Evolutionary conservation across 139 green algal genomes (phyloP), one percentile per base, ranked within the genome.

Genomic region (Microglena sp.): DNA sequence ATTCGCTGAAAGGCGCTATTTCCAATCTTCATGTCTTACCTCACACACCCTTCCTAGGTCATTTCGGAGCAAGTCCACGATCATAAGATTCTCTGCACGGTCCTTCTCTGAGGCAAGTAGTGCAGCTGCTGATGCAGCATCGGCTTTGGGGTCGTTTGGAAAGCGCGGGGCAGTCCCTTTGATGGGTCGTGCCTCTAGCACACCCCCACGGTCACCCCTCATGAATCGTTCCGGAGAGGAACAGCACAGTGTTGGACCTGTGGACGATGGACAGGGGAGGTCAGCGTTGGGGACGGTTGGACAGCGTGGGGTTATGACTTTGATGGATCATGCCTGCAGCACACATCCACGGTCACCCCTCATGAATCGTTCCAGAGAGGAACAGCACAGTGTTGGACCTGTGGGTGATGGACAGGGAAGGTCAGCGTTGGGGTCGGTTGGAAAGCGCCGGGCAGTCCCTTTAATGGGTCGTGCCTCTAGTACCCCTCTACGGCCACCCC

Each of bases 71-170:
- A 99, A 82, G 81, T 99, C 94, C 35, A 98, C 92, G 36, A 99
- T 99, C 94, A 99, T 99, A n/a, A 99, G 79, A 69, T 99, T 99
- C 76, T 99, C 94, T 5, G 92, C 89, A 3, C 90, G 79, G 62
- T 96, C 90, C 81, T 98, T 99, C 55, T 93, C 89, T 18, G 79
- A 91, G 40, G 45, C 26, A 27, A 64, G 68, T 24, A 92, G 77
- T 43, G 61, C 74, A 28, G 46, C 56, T 7, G 76, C 78, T 1
- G 76, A 70, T 2, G 65, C 59, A n/a, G 57, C 69, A 61, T 97
- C 93, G 1, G 77, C 67, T 4, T 34, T 5, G 15, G 58, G 58
- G 30, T 68, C 62, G 30, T 4, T 26, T 24, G n/a, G 33, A 3
- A 22, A 24, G 2, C 66, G 55, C 11, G 66, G 40, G 2, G 66